These are phyloP conservation scores for Moelleriella libera DNA, from an alignment of 2,329 filamentous ascomycete genomes.

Conservation along the genomic window DNA sequence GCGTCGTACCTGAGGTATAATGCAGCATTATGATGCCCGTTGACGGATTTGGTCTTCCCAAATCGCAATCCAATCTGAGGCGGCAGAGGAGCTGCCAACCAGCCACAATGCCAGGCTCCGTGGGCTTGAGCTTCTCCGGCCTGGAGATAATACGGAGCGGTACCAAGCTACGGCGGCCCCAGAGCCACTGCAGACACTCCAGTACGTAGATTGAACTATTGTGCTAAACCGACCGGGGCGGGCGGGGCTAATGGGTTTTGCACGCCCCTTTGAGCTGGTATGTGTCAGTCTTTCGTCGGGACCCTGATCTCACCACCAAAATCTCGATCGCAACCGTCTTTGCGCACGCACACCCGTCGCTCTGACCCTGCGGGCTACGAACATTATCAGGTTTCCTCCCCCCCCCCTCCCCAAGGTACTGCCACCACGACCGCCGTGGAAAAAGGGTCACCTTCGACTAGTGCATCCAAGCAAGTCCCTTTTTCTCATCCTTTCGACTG, in stretches of 20 bases:
- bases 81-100: no score
- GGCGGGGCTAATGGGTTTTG: background rate
- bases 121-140: background rate
- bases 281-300: background rate
- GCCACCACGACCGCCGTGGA: background rate
- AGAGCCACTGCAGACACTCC: background rate
- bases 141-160: background rate
- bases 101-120: background rate
- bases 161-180: background rate
- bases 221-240: background rate
- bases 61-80: no score
- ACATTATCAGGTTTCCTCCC: background rate
- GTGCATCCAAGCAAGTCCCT: background rate
- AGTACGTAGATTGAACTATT: background rate
- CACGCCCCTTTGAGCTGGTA: background rate
- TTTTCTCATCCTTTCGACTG: background rate
- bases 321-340: slow-evolving; percentile 13
- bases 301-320: slow-evolving; percentile 15
- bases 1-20: no score
- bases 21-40: no score
- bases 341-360: background rate
- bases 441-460: no score
- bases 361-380: background rate
- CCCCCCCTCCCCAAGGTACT: background rate
- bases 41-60: no score